Percentiles rank a stretch among this genome's conserved stretches.
Evolutionary conservation across 2,329 filamentous ascomycete species (phyloP).

Genomic region (Cladosporium halotolerans): DNA sequence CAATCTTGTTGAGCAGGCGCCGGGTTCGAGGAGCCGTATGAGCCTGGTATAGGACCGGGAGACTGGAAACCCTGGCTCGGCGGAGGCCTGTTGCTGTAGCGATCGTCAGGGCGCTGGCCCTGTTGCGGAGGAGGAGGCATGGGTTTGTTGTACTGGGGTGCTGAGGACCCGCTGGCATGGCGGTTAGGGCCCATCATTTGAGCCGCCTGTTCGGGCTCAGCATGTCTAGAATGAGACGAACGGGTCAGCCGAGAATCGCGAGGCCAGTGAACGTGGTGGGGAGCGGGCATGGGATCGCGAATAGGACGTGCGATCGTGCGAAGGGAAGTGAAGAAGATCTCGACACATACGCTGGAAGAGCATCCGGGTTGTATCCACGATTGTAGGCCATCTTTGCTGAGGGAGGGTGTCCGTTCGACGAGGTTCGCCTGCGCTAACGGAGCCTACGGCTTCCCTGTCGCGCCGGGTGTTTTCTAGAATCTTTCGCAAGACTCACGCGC

Average conservation of each 20-base stretch:
- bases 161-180: constrained; percentile 22
- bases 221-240: constrained; percentile 49
- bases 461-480: constrained; percentile 1
- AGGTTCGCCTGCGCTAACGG: constrained; percentile 7
- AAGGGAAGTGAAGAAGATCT: constrained; percentile 6
- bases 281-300: constrained; percentile 3
- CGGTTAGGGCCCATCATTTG: constrained; percentile 31
- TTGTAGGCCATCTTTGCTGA: constrained; percentile 76
- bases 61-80: constrained; percentile 24
- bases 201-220: constrained; percentile 60
- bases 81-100: constrained; percentile 23
- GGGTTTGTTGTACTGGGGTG: constrained; percentile 37
- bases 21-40: constrained; percentile 31
- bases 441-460: background rate
- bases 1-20: constrained; percentile 19
- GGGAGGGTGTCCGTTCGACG: background rate
- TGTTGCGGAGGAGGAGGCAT: constrained; percentile 31
- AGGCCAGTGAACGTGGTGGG: constrained; percentile 8
- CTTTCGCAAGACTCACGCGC: background rate
- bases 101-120: constrained; percentile 32
- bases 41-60: constrained; percentile 31
- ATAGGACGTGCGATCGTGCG: background rate
- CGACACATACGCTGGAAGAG: constrained; percentile 72
- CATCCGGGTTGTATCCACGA: constrained; percentile 85
- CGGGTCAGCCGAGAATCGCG: constrained; percentile 16